Evolutionary conservation across 768 basidiomycete genomes (phyloP), one percentile per base, ranked within the genome.

Genomic region (Psilocybe azurescens): DNA sequence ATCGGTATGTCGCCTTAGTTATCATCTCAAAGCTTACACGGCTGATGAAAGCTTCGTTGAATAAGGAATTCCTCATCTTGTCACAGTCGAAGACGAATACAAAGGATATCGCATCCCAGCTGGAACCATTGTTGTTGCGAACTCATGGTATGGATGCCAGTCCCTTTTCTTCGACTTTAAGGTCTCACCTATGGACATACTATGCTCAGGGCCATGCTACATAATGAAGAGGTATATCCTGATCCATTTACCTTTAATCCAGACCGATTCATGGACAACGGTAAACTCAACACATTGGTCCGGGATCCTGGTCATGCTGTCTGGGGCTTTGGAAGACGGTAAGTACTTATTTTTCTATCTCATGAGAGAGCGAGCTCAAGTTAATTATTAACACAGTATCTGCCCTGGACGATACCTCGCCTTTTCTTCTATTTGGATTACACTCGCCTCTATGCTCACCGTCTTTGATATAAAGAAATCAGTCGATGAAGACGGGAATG

Each of bases 191-290:
- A 29, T 53, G 9, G 6, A 5, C 29, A 36, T 24, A n/a, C 44
- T 18, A 24, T 13, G 18, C 7, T 4, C 30, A 63, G 62, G 62
- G 51, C 62, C 1, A 58, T 63, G 56, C 62, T 63, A 10, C 62
- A 63, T 7, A 32, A 63, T 28, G 53, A 59, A 8, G 10, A 51
- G 29, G 29, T 54, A 16, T 63, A 58, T 18, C 56, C 56, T 3
- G 57, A 63, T 3, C 57, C 62, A 0, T 55, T 41, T 13, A 63
- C 16, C 11, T 63, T 63, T n/a, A 55, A 30, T 13, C 62, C 62
- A 11, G 62, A 58, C 11, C 51, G 62, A 18, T 63, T 44, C 14
- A 44, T 44, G 5, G 14, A 44, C 14, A 44, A 44, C 14, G 41
- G 41, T 10, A 9, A 44, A 44, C 41, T 44, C 41, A 13, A n/a